Evolutionary conservation across 805 yeast genomes (phyloP).

Genomic region (Metschnikowia kofuensis): DNA sequence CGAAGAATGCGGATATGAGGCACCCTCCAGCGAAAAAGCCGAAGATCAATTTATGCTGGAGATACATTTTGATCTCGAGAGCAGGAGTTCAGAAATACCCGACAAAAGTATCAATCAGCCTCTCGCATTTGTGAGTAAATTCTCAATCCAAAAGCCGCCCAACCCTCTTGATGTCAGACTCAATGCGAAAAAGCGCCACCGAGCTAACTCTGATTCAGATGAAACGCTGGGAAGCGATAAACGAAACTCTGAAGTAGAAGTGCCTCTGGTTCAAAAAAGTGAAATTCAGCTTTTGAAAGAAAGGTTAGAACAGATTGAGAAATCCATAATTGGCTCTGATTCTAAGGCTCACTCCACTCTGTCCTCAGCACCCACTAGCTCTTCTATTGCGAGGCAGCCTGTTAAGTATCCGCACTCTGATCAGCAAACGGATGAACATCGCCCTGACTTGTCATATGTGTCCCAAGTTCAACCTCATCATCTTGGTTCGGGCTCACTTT

Average conservation of each 20-base stretch:
- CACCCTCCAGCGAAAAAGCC: constrained; percentile 3
- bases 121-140: constrained; percentile 1
- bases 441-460: neutral
- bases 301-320: constrained; percentile 16
- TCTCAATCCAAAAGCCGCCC: neutral
- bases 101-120: neutral
- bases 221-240: neutral
- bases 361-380: neutral
- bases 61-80: constrained; percentile 7
- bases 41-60: constrained; percentile 13
- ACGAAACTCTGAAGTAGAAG: neutral
- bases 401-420: neutral
- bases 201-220: neutral
- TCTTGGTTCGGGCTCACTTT: neutral
- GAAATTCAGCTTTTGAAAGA: constrained; percentile 18
- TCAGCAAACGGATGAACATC: neutral
- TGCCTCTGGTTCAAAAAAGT: constrained; percentile 6
- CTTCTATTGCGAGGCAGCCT: neutral
- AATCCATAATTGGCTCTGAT: constrained; percentile 8
- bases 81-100: neutral
- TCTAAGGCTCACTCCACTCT: neutral
- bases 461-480: neutral
- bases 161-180: neutral
- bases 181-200: neutral
- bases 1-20: constrained; percentile 21